Conservation (phyloP, 495 filamentous ascomycete species). For the Podospora pseudoanserina region DNA sequence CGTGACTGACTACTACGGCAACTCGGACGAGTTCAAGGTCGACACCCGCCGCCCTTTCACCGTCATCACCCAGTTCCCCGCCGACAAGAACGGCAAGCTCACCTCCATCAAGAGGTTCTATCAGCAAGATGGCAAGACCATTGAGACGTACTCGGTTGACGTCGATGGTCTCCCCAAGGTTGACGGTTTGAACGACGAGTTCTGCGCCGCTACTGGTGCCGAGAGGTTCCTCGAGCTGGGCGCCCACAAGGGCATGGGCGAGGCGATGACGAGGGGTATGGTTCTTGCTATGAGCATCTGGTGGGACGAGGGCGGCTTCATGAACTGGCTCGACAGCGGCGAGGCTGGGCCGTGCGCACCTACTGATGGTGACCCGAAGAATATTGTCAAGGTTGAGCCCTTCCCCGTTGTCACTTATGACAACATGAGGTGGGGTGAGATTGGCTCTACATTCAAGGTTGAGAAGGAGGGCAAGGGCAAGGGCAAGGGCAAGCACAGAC, state of each 20-base stretch:
- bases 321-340: slow-evolving; percentile 62
- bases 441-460: slow-evolving; percentile 56
- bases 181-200: slow-evolving; percentile 54
- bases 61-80: slow-evolving; percentile 68
- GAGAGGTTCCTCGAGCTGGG: slow-evolving; percentile 51
- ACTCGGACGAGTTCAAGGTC: slow-evolving; percentile 21
- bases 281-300: slow-evolving; percentile 61
- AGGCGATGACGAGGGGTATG: slow-evolving; percentile 58
- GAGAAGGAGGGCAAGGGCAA: slow-evolving; percentile 22
- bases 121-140: slow-evolving; percentile 54
- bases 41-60: slow-evolving; percentile 51
- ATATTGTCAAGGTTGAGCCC: slow-evolving; percentile 45
- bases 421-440: slow-evolving; percentile 64
- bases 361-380: slow-evolving; percentile 47
- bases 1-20: slow-evolving; percentile 52
- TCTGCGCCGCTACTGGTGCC: slow-evolving; percentile 56
- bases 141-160: slow-evolving; percentile 24
- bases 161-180: slow-evolving; percentile 17
- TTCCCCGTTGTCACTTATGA: slow-evolving; percentile 56
- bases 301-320: slow-evolving; percentile 56
- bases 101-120: slow-evolving; percentile 58
- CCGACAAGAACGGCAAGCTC: slow-evolving; percentile 48
- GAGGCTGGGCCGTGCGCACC: slow-evolving; percentile 58
- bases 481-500: slow-evolving; percentile 10
- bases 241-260: slow-evolving; percentile 55